Evolutionary conservation across 2,329 filamentous ascomycete species (phyloP), one percentile per base, ranked within the genome.

Genomic region (Chrysoporthe puriensis): DNA sequence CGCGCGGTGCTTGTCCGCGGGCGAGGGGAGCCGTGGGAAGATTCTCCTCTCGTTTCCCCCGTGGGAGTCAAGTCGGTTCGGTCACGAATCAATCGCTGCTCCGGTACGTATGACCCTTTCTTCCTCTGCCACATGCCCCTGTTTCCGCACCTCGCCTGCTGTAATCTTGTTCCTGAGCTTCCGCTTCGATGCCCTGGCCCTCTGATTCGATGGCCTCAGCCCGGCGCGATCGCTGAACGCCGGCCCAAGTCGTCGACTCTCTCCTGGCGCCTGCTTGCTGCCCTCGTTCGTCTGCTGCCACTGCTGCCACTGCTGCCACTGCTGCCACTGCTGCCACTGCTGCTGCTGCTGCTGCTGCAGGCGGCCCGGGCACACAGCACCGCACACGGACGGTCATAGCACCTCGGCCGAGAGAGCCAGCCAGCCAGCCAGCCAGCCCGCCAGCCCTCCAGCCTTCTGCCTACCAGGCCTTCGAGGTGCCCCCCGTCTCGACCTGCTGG

Each of bases 51-150:
- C 42, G 63, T 43, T 60, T 64, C 48, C 57, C 50, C 57, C 48
- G 40, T 56, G 48, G 48, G 56, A 56, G 36, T 66, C 63, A 59
- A 65, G 63, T 66, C 64, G 64, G 66, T 54, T 66, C 59, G 54
- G 65, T 67, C 66, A 68, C 66, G 58, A 68, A 68, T 68, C 66
- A 62, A 62, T 61, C 64, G 63, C 63, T 62, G 32, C 42, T 59
- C 59, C 60, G 66, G 66, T 66, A 68, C 63, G 66, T 68, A 68
- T 65, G 66, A 68, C 66, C 62, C 66, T 68, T 65, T 64, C 50
- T 36, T 62, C 58, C 57, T 65, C 63, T 66, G 62, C 63, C 63
- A 62, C 66, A 68, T 63, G 56, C 58, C 62, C 63, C 54, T 65
- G 62, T 64, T 60, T 65, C 64, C 36, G 59, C 52, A 5, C 56